phyloP scores from a whole-genome alignment of 1,284 basidiomycete genomes.

The Ceratobasidium sp. region DNA sequence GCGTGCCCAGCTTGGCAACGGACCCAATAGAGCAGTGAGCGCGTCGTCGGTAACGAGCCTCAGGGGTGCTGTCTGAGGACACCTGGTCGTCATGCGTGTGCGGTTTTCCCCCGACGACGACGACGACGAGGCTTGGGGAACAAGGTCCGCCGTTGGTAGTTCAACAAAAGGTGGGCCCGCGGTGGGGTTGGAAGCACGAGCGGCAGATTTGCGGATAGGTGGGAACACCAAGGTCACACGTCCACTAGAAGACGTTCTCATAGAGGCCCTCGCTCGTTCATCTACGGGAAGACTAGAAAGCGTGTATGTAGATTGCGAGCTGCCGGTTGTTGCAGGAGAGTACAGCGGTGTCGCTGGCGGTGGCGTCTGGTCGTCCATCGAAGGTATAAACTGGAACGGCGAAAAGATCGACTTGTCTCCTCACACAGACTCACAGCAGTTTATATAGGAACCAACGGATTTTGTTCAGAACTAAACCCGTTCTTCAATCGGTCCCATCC shows the following conservation, averaged over 20 bases:
- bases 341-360: conserved; percentile 7
- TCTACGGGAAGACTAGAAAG: not conserved
- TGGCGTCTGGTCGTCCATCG: too few relatives aligned
- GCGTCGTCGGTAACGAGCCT: conserved; percentile 19
- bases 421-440: too few relatives aligned
- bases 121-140: not conserved
- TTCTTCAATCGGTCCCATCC: too few relatives aligned
- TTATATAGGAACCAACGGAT: too few relatives aligned
- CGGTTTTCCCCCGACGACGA: not conserved
- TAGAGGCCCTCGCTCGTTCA: not conserved
- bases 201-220: not conserved
- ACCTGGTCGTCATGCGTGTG: not conserved
- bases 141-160: not conserved
- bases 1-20: not conserved
- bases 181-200: too few relatives aligned
- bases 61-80: not conserved
- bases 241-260: conserved; percentile 21
- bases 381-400: too few relatives aligned
- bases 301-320: too few relatives aligned
- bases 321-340: too few relatives aligned
- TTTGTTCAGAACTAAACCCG: too few relatives aligned
- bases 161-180: not conserved
- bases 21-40: not conserved
- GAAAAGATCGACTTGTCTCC: too few relatives aligned
- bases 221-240: conserved; percentile 30